Conservation (phyloP, 805 yeast species). For the Millerozyma acaciae region DNA sequence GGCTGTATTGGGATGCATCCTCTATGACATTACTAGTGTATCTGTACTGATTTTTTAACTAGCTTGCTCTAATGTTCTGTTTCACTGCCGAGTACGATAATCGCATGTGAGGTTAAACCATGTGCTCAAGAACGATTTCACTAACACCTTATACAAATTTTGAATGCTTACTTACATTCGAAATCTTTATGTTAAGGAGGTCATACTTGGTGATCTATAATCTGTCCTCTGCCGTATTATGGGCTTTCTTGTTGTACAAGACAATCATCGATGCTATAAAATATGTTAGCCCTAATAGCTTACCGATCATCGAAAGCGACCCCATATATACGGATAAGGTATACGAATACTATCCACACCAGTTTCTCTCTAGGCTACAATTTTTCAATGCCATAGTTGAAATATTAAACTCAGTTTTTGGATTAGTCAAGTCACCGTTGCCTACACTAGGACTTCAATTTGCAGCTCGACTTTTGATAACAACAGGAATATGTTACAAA, state of each 20-base stretch:
- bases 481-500: conserved; percentile 22
- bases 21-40: too few relatives aligned
- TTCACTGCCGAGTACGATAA: too few relatives aligned
- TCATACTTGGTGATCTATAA: conserved; percentile 15
- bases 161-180: too few relatives aligned
- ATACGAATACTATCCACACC: conserved; percentile 24
- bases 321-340: conserved; percentile 6
- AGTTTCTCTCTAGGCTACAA: conserved; percentile 22
- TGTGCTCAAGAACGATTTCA: background rate
- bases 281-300: conserved; percentile 4
- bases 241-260: conserved; percentile 14
- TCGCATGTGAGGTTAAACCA: too few relatives aligned
- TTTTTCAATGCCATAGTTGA: conserved; percentile 24
- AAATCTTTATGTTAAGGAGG: too few relatives aligned
- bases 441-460: conserved; percentile 24
- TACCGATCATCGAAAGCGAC: conserved; percentile 3
- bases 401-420: conserved; percentile 18
- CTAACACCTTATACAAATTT: too few relatives aligned
- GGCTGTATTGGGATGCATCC: too few relatives aligned
- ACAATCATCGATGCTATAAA: conserved; percentile 10
- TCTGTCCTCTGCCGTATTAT: conserved; percentile 12
- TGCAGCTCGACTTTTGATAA: conserved; percentile 25
- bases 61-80: too few relatives aligned
- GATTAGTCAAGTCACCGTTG: conserved; percentile 27
- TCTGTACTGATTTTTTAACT: too few relatives aligned